Base-by-base conservation (phyloP, 805 yeast species). In the Saturnispora silvae region DNA sequence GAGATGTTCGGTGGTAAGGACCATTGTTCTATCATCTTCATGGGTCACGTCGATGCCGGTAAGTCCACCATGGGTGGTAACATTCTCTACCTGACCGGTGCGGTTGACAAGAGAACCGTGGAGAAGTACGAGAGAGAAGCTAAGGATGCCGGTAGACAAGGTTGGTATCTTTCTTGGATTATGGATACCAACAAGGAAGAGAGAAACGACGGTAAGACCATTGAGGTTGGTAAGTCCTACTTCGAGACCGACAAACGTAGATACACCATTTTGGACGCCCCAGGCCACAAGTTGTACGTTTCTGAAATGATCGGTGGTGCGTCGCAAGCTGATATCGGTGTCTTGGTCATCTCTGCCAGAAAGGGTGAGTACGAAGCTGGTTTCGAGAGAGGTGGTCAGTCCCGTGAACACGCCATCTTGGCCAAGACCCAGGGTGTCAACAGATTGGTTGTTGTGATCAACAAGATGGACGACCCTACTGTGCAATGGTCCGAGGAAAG, bases 31-130 rank as follows among this genome's bases (percentile, higher is more conserved):
- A 81, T 92, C 50, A 85, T 92, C 50, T 92, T 92, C 65, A 92
- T 92, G 97, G 99, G 99, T 51, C 99, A 92, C 58, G 99, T 92
- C 49, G 98, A 92, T 71, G 98, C 98, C 25, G 98, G 99, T 59
- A 92, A 92, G 64, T 85, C 96, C 36, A 92, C 99, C 43, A 89
- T 92, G 95, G 98, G 98, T 60, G 99, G 99, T 65, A 92, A 92
- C 64, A 68, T 92, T 50, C 72, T 92, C 46, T 89, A 70, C 57
- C 68, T 92, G 54, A 89, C 97, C 17, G 97, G 97, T 44, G 84
- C 96, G 33, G 98, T 92, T 43, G 98, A 92, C 63, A 92, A 92
- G 71, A 83, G 99, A 68, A 89, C 96, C 16, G 92, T 92, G 48
- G 99, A 92, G 51, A 92, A 92, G 63, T 89, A 89, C 59, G 97